Evolutionary conservation across 1,139 yeast species (phyloP).

Genomic region (Protomyces gravidus): DNA sequence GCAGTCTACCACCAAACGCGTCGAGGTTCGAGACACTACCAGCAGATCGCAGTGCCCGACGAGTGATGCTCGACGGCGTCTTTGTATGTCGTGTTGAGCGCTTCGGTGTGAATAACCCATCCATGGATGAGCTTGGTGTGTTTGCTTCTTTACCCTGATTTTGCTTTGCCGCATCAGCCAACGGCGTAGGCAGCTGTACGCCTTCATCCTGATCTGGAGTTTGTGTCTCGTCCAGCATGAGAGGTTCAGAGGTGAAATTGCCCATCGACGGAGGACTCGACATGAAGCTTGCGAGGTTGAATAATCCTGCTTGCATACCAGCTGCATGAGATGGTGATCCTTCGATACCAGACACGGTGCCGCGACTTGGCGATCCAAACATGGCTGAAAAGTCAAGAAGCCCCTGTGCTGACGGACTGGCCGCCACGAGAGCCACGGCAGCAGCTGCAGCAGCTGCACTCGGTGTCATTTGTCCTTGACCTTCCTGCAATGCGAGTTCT

Average conservation of each 20-base stretch:
- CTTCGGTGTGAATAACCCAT: neutral
- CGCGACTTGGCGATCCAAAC: neutral
- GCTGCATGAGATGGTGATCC: neutral
- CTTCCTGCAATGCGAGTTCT: constrained; percentile 7
- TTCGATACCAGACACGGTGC: neutral
- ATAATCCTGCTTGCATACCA: neutral
- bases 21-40: neutral
- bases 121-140: neutral
- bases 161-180: neutral
- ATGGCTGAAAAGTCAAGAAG: neutral
- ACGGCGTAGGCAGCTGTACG: neutral
- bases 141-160: neutral
- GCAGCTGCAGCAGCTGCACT: neutral
- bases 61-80: neutral
- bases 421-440: neutral
- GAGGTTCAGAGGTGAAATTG: constrained; percentile 12
- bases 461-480: neutral
- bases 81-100: neutral
- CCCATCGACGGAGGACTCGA: constrained; percentile 26
- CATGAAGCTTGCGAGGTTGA: constrained; percentile 5
- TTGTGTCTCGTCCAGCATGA: constrained; percentile 9
- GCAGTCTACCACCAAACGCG: neutral
- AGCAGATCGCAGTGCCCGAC: neutral
- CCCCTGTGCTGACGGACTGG: neutral
- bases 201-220: constrained; percentile 6